Base-by-base conservation (phyloP, 140 eudicot genomes). In the Cichorium intybus region DNA sequence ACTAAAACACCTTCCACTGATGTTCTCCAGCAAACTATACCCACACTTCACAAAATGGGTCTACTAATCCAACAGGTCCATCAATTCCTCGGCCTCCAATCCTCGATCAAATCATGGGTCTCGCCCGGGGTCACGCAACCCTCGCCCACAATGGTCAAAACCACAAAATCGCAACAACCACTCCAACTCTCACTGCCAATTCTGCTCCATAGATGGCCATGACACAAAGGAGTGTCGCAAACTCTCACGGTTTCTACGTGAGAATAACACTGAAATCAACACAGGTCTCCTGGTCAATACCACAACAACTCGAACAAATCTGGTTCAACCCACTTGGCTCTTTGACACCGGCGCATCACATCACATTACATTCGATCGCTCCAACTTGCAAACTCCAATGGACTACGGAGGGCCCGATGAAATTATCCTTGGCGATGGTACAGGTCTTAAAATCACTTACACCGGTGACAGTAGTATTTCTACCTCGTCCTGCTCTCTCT, bases 381-480 rank as follows among this genome's bases (percentile, higher is more conserved):
- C n/a, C n/a, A n/a, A n/a, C n/a, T n/a, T n/a, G n/a, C n/a, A n/a
- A n/a, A n/a, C n/a, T n/a, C n/a, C n/a, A n/a, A n/a, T n/a, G n/a
- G 64, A 58, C 47, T 58, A 58, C 10, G 64, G 48, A 16, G 64
- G 64, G 17, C 64, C 48, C 4, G 64, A 33, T 18, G 47, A 58
- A 33, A 58, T 58, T 10, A 3, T 33, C n/a, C 48, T 58, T 18
- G 64, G 58, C 14, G 6, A 22, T 23, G 58, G 58, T 52, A 21
- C 1, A 31, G 16, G 33, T 52, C 58, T 52, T 3, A 21, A 23
- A 9, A 52, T 22, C 3, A 6, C 58, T 52, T 31, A 23, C 58
- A 22, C 33, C 33, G 58, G 58, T 52, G 7, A 52, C 58, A 22
- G 33, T 52, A 52, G 33, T 2, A 52, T 52, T 1, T 22, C 58